Evolutionary conservation across 1,139 yeast genomes (phyloP), one percentile per base, ranked within the genome.

Genomic region (Chernovozyma aurita): DNA sequence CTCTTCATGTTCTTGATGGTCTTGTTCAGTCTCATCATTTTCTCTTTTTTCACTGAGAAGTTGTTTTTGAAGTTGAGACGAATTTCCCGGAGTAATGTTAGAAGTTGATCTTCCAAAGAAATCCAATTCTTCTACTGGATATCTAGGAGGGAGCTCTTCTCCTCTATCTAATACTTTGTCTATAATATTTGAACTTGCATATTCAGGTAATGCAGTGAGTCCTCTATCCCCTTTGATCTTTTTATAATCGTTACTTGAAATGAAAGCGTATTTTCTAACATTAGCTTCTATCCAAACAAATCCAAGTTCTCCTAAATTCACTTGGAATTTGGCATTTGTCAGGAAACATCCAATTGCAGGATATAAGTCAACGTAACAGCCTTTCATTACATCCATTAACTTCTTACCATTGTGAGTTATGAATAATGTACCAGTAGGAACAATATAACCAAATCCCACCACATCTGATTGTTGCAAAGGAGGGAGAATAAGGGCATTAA

Each of bases 241-340:
- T 21, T 67, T 57, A 40, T 53, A 61, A 40, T 65, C 73, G 33
- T 85, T 83, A 13, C 70, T 66, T 13, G 78, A 71, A 20, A 95
- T 95, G 48, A 92, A 83, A 3, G 96, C 96, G 71, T 95, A 86
- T 57, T 88, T 90, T 49, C 87, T 75, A 22, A 87, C 95, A 57
- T 92, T 90, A 5, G 97, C 97, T 58, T 92, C 97, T 40, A 92
- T 86, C 68, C 85, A 90, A 2, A 92, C 96, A 61, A 80, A 92
- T 1, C 97, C 98, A 33, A 80, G 64, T 53, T 88, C 96, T 1
- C 98, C 98, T 39, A 92, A 63, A 55, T 92, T 92, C 12, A 85
- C 90, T 48, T 82, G 84, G 35, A 92, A 74, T 43, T 80, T 71
- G 57, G 59, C 95, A 77, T 38, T 90, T 72, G 49, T 83, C 78